phyloP scores from a whole-genome alignment of 768 basidiomycete species.

The Termitomyces sp. region DNA sequence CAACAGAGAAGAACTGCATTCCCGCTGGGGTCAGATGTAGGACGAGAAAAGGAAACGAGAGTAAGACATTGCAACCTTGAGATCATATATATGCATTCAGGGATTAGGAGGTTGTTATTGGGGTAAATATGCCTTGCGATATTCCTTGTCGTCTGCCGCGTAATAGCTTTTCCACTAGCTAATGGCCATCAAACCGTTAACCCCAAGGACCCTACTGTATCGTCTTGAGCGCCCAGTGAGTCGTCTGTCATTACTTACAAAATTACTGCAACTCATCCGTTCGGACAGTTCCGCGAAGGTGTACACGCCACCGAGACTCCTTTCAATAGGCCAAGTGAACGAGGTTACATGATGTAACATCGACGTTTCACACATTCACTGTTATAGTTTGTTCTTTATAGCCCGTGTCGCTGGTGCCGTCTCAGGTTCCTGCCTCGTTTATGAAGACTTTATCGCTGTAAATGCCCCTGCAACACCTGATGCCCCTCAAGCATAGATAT shows the following conservation, averaged over 20 bases:
- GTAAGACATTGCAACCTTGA: background rate
- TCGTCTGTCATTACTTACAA: background rate
- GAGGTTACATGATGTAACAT: too few relatives aligned
- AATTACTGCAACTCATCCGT: background rate
- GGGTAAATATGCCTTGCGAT: background rate
- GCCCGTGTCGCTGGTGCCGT: too few relatives aligned
- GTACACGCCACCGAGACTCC: background rate
- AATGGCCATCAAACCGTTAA: too few relatives aligned
- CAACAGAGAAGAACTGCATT: background rate
- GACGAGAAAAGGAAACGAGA: background rate
- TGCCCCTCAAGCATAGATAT: too few relatives aligned
- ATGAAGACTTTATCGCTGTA: too few relatives aligned
- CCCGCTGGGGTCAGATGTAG: background rate
- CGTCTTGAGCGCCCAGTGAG: background rate
- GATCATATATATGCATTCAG: background rate
- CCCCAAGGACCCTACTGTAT: background rate
- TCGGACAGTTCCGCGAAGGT: background rate
- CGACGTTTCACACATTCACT: too few relatives aligned
- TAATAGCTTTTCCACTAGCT: too few relatives aligned
- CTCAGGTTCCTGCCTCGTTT: too few relatives aligned
- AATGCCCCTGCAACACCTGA: too few relatives aligned
- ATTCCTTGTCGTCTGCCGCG: background rate
- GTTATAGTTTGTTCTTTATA: too few relatives aligned
- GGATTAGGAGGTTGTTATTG: background rate
- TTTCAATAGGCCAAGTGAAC: background rate